A percentile compares a stretch with the other conserved stretches of the same genome.
Conservation (phyloP, 306 rosid species). For the Potentilla sterilis region DNA sequence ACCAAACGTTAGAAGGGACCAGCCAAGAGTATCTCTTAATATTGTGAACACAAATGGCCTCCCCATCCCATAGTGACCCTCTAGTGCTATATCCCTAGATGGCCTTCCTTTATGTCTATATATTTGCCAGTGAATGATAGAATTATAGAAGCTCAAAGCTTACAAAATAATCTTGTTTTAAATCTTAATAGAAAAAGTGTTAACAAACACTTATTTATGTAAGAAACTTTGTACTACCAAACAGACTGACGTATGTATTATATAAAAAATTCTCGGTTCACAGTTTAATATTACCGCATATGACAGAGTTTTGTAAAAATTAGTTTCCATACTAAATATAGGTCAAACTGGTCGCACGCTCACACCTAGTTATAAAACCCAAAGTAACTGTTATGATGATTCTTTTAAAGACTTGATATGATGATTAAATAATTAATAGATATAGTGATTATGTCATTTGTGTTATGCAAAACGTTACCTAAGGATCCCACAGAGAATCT, state of each 20-base stretch:
- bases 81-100: neutral
- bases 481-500: slow-evolving; percentile 48
- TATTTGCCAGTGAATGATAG: too few species aligned
- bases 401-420: neutral
- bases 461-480: slow-evolving; percentile 20
- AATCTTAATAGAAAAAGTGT: neutral
- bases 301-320: neutral
- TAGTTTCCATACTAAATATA: neutral
- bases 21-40: slow-evolving; percentile 1
- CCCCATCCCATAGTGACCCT: neutral
- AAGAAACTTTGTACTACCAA: neutral
- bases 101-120: neutral
- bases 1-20: neutral
- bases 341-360: neutral
- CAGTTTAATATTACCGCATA: neutral
- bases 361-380: neutral
- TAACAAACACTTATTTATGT: neutral
- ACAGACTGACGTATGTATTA: neutral
- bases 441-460: neutral
- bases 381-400: neutral
- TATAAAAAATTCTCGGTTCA: neutral
- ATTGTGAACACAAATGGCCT: neutral
- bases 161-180: neutral
- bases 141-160: neutral
- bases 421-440: neutral